These are phyloP conservation scores for Monosporozyma solicola DNA, from an alignment of 805 yeast species.

Conservation along the genomic window DNA sequence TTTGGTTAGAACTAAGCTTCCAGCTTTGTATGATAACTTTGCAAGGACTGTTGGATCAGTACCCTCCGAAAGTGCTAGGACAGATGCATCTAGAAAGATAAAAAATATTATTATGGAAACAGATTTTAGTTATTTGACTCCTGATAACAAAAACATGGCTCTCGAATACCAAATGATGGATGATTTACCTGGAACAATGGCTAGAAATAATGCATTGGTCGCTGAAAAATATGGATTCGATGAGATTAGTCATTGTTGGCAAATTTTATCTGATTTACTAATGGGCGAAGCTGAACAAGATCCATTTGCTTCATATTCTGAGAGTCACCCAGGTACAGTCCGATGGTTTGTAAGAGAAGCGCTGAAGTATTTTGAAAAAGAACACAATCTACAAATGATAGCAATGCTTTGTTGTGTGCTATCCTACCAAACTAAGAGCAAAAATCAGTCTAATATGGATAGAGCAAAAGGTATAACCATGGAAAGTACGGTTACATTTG, in stretches of 20 bases:
- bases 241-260: conserved; percentile 73
- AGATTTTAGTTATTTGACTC: conserved; percentile 63
- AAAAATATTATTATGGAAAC: conserved; percentile 52
- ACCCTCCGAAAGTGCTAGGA: conserved; percentile 19
- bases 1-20: conserved; percentile 39
- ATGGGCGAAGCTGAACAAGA: conserved; percentile 19
- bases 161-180: conserved; percentile 57
- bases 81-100: conserved; percentile 23
- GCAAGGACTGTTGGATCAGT: conserved; percentile 19
- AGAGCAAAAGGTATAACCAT: background rate
- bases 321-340: conserved; percentile 68
- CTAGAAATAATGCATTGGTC: conserved; percentile 60
- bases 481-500: conserved; percentile 17
- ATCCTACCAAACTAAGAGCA: conserved; percentile 14
- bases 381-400: conserved; percentile 75
- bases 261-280: conserved; percentile 37
- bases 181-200: conserved; percentile 53
- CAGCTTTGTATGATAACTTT: conserved; percentile 35
- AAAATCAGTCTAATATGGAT: background rate
- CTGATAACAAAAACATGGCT: conserved; percentile 66
- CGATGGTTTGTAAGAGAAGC: conserved; percentile 55
- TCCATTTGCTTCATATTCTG: conserved; percentile 55
- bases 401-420: conserved; percentile 79
- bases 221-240: conserved; percentile 54
- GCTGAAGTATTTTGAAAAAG: conserved; percentile 51